phyloP scores from a whole-genome alignment of 2,329 filamentous ascomycete species.

The Sporothrix brunneoviolacea region DNA sequence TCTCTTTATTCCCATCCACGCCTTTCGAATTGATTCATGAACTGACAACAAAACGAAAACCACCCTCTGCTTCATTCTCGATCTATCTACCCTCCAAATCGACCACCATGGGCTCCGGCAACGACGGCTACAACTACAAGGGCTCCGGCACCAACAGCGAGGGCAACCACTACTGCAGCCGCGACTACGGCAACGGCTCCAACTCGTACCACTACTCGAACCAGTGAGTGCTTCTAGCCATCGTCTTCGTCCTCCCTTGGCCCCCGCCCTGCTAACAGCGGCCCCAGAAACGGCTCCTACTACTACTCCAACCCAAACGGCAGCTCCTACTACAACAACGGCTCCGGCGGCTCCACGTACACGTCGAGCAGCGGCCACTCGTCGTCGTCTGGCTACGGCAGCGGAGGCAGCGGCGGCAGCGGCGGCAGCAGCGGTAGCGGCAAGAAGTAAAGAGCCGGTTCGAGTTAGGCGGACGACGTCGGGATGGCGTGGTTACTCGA shows the following conservation, averaged over 20 bases:
- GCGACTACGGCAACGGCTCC: slow-evolving; percentile 55
- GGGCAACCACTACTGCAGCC: slow-evolving; percentile 63
- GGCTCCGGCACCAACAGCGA: slow-evolving; percentile 56
- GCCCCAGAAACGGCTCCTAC: slow-evolving; percentile 64
- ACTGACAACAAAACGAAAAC: too few relatives aligned
- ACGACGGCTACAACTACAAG: slow-evolving; percentile 36
- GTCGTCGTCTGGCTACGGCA: slow-evolving; percentile 22
- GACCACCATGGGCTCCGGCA: too few relatives aligned
- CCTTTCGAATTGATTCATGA: too few relatives aligned
- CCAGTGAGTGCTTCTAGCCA: too few relatives aligned
- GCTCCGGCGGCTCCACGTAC: slow-evolving; percentile 52
- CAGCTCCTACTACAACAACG: slow-evolving; percentile 61
- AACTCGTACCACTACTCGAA: slow-evolving; percentile 67
- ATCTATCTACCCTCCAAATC: too few relatives aligned
- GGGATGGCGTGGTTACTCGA: too few relatives aligned
- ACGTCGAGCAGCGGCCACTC: slow-evolving; percentile 44
- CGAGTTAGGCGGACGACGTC: too few relatives aligned
- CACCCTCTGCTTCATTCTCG: too few relatives aligned
- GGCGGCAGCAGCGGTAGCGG: slow-evolving; percentile 1
- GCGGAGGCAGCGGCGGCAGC: slow-evolving; percentile 8
- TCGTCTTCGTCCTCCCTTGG: slow-evolving; percentile 22
- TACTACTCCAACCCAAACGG: slow-evolving; percentile 66
- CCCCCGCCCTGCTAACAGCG: too few relatives aligned
- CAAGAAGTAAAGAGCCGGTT: slow-evolving; percentile 10
- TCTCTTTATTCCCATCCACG: not conserved